Conservation (phyloP, 768 basidiomycete species). For the Leccinum fibrillosum region DNA sequence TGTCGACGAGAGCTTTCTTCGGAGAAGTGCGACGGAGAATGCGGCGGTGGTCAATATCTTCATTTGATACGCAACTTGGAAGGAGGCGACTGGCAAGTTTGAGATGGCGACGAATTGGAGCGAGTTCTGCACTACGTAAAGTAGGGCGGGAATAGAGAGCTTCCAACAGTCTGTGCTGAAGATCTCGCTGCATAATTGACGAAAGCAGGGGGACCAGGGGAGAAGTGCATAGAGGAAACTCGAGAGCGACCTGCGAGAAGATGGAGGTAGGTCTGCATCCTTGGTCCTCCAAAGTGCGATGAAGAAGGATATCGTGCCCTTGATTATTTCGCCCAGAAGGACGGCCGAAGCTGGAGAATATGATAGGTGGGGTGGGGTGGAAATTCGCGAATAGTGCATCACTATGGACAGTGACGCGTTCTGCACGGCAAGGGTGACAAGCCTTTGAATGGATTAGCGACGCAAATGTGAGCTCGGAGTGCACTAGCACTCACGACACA, state of each 20-base stretch:
- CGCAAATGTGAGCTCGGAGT: not conserved
- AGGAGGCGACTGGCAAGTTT: slow-evolving; percentile 95
- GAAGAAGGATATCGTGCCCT: slow-evolving; percentile 86
- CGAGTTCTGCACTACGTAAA: slow-evolving; percentile 95
- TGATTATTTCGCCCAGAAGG: slow-evolving; percentile 90
- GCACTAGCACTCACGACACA: slow-evolving; percentile 38
- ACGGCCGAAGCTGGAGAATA: slow-evolving; percentile 97
- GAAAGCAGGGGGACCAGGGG: slow-evolving; percentile 49
- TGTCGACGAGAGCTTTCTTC: slow-evolving; percentile 61
- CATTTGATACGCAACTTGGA: slow-evolving; percentile 98
- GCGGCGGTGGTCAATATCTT: slow-evolving; percentile 96
- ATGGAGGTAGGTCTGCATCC: slow-evolving; percentile 40
- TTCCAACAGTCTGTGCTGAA: slow-evolving; percentile 96
- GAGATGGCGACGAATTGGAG: slow-evolving; percentile 95
- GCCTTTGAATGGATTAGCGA: slow-evolving; percentile 35
- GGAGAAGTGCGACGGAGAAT: slow-evolving; percentile 82
- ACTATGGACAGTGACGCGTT: slow-evolving; percentile 95
- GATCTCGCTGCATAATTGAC: slow-evolving; percentile 64
- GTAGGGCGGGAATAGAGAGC: slow-evolving; percentile 91
- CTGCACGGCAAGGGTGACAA: slow-evolving; percentile 88
- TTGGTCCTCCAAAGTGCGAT: slow-evolving; percentile 68
- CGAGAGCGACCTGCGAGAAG: slow-evolving; percentile 40
- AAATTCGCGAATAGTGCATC: slow-evolving; percentile 98
- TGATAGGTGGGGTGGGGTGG: slow-evolving; percentile 67
- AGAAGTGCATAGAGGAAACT: slow-evolving; percentile 36